A percentile compares a stretch with the other conserved stretches of the same genome.
phyloP scores from a whole-genome alignment of 2,329 filamentous ascomycete genomes.

The Neocatenulostroma microsporum region DNA sequence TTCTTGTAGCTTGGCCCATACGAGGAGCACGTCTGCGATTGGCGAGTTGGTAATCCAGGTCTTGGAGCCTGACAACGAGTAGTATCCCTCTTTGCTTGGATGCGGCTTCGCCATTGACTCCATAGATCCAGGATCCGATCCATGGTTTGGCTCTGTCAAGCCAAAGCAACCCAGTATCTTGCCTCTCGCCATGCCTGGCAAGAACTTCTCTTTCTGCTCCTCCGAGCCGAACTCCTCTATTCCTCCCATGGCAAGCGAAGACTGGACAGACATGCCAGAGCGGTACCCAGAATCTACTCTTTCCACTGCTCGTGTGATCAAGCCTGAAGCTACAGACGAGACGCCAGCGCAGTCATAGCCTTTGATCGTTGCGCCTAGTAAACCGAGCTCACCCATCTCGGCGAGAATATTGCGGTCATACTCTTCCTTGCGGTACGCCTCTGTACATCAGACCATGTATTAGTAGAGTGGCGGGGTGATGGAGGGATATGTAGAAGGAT shows the following conservation, averaged over 20 bases:
- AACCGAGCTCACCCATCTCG: slow-evolving; percentile 89
- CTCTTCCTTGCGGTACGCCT: slow-evolving; percentile 77
- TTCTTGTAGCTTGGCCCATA: slow-evolving; percentile 88
- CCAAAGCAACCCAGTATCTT: slow-evolving; percentile 80
- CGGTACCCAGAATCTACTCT: slow-evolving; percentile 86
- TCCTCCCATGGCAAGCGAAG: slow-evolving; percentile 85
- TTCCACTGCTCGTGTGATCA: slow-evolving; percentile 86
- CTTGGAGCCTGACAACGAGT: slow-evolving; percentile 71
- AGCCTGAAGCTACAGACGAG: slow-evolving; percentile 76
- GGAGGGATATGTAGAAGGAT: slow-evolving; percentile 4
- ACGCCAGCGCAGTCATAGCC: slow-evolving; percentile 85
- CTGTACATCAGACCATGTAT: slow-evolving; percentile 43
- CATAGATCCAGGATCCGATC: slow-evolving; percentile 85
- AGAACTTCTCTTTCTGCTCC: slow-evolving; percentile 77
- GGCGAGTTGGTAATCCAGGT: slow-evolving; percentile 96
- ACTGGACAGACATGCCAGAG: slow-evolving; percentile 89
- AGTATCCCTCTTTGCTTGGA: slow-evolving; percentile 74
- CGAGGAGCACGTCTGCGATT: slow-evolving; percentile 73
- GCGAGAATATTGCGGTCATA: slow-evolving; percentile 78
- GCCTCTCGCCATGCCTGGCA: slow-evolving; percentile 74
- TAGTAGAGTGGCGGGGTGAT: slow-evolving; percentile 7
- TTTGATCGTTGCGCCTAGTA: slow-evolving; percentile 76
- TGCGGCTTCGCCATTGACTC: slow-evolving; percentile 80
- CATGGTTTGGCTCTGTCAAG: slow-evolving; percentile 86
- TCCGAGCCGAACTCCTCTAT: slow-evolving; percentile 81